phyloP scores from a whole-genome alignment of 1,139 yeast species.

The Candida glucosophila region DNA sequence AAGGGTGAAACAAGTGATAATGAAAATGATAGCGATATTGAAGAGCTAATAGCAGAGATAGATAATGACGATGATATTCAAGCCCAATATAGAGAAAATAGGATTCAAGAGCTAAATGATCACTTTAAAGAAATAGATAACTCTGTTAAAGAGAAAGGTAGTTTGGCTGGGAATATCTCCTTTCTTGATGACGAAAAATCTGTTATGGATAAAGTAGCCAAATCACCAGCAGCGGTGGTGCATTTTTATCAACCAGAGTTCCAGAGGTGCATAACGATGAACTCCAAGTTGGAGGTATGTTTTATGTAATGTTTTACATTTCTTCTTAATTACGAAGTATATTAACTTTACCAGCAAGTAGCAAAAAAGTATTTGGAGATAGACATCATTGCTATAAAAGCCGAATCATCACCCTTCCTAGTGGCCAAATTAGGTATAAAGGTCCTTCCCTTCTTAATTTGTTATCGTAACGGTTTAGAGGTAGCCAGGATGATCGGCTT shows the following conservation, averaged over 20 bases:
- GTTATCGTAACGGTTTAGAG: conserved; percentile 56
- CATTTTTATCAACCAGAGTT: conserved; percentile 63
- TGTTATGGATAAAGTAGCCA: conserved; percentile 43
- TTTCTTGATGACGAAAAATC: conserved; percentile 42
- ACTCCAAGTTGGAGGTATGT: conserved; percentile 28
- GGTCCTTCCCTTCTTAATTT: conserved; percentile 62
- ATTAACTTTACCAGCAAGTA: conserved; percentile 15
- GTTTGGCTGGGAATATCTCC: conserved; percentile 26
- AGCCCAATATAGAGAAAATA: conserved; percentile 35
- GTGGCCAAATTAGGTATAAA: conserved; percentile 54
- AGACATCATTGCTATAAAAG: conserved; percentile 50
- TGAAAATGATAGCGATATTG: too few species aligned
- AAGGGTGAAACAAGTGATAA: too few species aligned
- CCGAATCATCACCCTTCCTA: conserved; percentile 62
- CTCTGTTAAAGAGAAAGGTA: conserved; percentile 15
- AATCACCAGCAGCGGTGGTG: conserved; percentile 38
- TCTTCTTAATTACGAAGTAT: too few species aligned
- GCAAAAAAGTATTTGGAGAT: conserved; percentile 54
- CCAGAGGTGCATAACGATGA: conserved; percentile 52
- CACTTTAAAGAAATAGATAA: conserved; percentile 31
- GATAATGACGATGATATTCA: conserved; percentile 25
- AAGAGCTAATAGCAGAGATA: conserved; percentile 27
- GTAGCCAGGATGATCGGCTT: conserved; percentile 57
- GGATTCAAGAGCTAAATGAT: conserved; percentile 39
- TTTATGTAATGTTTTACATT: too few species aligned